Percentiles rank a stretch among this genome's conserved stretches.
Conservation (phyloP, 2,329 filamentous ascomycete genomes). For the Spiromastix sp. region DNA sequence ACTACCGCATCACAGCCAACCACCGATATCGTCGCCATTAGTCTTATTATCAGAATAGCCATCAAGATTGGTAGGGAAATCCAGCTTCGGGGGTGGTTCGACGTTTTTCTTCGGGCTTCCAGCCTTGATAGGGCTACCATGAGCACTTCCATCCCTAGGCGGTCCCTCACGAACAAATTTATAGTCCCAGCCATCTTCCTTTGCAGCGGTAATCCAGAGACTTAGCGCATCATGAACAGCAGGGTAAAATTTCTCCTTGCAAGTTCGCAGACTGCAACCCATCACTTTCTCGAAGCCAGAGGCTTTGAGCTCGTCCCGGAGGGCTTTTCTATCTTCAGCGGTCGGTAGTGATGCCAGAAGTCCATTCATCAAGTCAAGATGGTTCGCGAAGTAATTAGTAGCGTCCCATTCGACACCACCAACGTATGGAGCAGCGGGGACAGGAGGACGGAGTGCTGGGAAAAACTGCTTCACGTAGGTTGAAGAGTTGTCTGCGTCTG, state of each 20-base stretch:
- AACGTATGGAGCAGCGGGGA: slow-evolving; percentile 89
- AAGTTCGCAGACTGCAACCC: slow-evolving; percentile 72
- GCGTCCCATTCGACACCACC: slow-evolving; percentile 98
- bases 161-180: slow-evolving; percentile 57
- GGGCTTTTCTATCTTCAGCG: slow-evolving; percentile 56
- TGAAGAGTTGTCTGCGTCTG: slow-evolving; percentile 7
- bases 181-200: slow-evolving; percentile 81
- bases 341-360: slow-evolving; percentile 73
- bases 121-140: slow-evolving; percentile 39
- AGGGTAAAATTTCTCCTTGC: slow-evolving; percentile 96
- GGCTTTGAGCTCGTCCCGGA: slow-evolving; percentile 67
- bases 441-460: slow-evolving; percentile 74
- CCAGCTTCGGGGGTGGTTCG: slow-evolving; percentile 50
- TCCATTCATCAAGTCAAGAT: slow-evolving; percentile 87
- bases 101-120: slow-evolving; percentile 35
- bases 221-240: slow-evolving; percentile 80
- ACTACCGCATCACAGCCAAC: too few species aligned
- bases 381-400: slow-evolving; percentile 87
- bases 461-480: slow-evolving; percentile 51
- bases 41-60: too few species aligned
- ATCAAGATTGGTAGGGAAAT: too few species aligned
- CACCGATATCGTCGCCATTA: too few species aligned
- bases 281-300: slow-evolving; percentile 89
- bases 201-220: slow-evolving; percentile 81
- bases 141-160: slow-evolving; percentile 27